Evolutionary conservation across 2,329 filamentous ascomycete species (phyloP).

Genomic region (Aspergillus sp.): DNA sequence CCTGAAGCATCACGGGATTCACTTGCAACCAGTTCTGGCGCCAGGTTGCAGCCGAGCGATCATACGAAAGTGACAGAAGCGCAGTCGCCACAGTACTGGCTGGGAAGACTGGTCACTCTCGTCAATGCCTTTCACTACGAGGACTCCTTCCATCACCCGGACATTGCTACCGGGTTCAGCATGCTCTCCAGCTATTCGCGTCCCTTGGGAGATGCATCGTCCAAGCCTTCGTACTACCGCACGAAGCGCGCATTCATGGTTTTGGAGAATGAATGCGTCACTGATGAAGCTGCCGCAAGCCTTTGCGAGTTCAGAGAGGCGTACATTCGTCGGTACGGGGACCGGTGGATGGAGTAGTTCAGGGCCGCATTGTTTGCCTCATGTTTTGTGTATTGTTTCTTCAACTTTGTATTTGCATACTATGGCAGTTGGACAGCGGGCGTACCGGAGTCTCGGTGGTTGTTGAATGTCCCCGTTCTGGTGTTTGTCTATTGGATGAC

Average conservation of each 20-base stretch:
- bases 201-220: constrained; percentile 11
- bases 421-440: too few relatives aligned
- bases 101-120: constrained; percentile 31
- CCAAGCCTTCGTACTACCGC: constrained; percentile 19
- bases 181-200: constrained; percentile 22
- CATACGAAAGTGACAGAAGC: constrained; percentile 21
- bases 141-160: constrained; percentile 30
- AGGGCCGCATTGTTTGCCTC: neutral
- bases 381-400: neutral
- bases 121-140: constrained; percentile 32
- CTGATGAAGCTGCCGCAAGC: constrained; percentile 34
- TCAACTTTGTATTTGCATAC: too few relatives aligned
- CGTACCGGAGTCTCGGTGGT: too few relatives aligned
- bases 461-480: too few relatives aligned
- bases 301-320: constrained; percentile 28
- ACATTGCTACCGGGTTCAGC: constrained; percentile 25
- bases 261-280: constrained; percentile 32
- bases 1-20: too few relatives aligned
- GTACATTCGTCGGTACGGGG: constrained; percentile 23
- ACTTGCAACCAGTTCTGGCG: too few relatives aligned
- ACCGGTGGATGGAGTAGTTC: constrained; percentile 18
- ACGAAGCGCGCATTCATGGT: constrained; percentile 34
- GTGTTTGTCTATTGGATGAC: too few relatives aligned
- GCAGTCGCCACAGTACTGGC: constrained; percentile 29
- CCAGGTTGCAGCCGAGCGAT: neutral